Percentiles rank a stretch among this genome's conserved stretches.
phyloP scores from a whole-genome alignment of 2,329 filamentous ascomycete species.

The Ophiostoma sp. region DNA sequence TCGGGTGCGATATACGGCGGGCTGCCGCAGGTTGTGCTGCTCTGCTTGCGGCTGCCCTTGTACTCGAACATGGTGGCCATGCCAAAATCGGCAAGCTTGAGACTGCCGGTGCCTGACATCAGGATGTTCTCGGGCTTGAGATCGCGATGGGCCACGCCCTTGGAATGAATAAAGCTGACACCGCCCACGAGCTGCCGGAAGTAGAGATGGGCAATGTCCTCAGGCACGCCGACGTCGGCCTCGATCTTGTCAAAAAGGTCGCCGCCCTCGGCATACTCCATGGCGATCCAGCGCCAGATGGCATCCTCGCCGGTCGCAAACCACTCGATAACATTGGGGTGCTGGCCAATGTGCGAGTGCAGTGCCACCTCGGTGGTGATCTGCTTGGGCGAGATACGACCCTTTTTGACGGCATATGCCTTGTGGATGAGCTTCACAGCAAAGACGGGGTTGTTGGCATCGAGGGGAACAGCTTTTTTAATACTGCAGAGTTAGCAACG shows the following conservation, averaged over 20 bases:
- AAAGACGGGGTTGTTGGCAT: constrained; percentile 68
- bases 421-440: constrained; percentile 99
- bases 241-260: constrained; percentile 99
- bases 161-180: constrained; percentile 91
- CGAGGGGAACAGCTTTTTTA: constrained; percentile 80
- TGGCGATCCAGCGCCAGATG: constrained; percentile 93
- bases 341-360: constrained; percentile 80
- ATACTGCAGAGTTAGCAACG: constrained; percentile 52
- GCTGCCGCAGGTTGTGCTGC: constrained; percentile 86
- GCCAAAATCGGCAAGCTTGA: constrained; percentile 96
- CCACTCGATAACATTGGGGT: constrained; percentile 91
- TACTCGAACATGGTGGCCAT: constrained; percentile 91
- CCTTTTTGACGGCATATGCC: constrained; percentile 82
- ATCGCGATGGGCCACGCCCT: constrained; percentile 87
- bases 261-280: constrained; percentile 93
- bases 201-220: constrained; percentile 94
- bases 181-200: constrained; percentile 87
- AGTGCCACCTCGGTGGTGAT: constrained; percentile 86
- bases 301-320: constrained; percentile 80
- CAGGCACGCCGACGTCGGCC: constrained; percentile 87
- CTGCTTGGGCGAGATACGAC: constrained; percentile 82
- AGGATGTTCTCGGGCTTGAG: constrained; percentile 95
- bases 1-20: constrained; percentile 97
- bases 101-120: constrained; percentile 71
- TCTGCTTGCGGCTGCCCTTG: constrained; percentile 74